These are phyloP conservation scores for Trichosporon sp. DNA, from an alignment of 1,284 basidiomycete genomes.

Conservation along the genomic window DNA sequence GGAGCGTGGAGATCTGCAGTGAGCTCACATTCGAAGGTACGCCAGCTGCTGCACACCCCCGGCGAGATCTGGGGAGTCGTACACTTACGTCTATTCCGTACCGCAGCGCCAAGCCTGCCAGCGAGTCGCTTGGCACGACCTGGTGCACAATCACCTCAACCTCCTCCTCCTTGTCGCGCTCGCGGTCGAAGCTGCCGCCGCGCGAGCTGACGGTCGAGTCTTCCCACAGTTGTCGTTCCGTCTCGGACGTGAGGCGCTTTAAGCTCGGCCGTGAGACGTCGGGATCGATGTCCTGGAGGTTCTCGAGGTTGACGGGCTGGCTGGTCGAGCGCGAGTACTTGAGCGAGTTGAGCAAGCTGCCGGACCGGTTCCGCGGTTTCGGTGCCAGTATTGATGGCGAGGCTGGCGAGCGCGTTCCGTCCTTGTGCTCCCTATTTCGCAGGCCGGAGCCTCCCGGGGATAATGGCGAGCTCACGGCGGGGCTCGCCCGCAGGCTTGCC, in stretches of 20 bases:
- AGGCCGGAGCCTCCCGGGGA: not conserved
- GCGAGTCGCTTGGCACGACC: conserved; percentile 69
- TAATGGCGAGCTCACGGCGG: not conserved
- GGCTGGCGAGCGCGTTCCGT: not conserved
- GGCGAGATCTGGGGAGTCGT: not conserved
- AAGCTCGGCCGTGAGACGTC: conserved; percentile 37
- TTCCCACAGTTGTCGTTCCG: conserved; percentile 42
- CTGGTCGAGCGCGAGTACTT: not conserved
- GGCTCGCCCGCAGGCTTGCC: not conserved
- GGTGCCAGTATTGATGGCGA: not conserved
- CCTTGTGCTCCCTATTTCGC: not conserved
- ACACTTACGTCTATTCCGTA: conserved; percentile 69
- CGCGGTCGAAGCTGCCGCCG: not conserved
- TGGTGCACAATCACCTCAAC: conserved; percentile 52
- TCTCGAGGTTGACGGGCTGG: conserved; percentile 3
- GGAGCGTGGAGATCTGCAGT: conserved; percentile 60
- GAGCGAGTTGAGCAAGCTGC: not conserved
- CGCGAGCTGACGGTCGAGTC: conserved; percentile 16
- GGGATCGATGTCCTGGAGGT: conserved; percentile 9
- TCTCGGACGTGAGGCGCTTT: conserved; percentile 38
- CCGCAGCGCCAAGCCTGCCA: conserved; percentile 76
- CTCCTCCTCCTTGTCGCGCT: conserved; percentile 37
- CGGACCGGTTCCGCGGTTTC: not conserved
- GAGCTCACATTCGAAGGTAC: not conserved
- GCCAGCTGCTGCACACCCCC: not conserved